Evolutionary conservation across 108 stramenopile species (phyloP).

Genomic region (Conticribra weissflogii): DNA sequence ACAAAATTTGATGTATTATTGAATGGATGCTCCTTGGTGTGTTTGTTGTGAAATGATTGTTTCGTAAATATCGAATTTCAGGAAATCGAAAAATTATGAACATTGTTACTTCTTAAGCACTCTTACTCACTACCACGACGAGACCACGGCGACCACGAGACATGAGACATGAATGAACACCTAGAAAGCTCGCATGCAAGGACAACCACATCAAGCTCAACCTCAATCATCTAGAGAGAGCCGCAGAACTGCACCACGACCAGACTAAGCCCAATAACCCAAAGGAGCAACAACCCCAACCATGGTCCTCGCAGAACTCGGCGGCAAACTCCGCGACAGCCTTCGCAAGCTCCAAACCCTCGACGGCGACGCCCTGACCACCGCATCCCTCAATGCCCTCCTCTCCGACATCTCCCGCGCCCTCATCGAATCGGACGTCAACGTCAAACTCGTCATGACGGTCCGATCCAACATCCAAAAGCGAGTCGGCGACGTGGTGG

Average conservation of each 20-base stretch:
- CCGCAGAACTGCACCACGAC: not conserved
- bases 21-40: no score
- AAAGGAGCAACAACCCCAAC: constrained; percentile 1
- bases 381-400: constrained; percentile 78
- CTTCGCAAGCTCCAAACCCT: constrained; percentile 84
- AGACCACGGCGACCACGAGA: no score
- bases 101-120: no score
- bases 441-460: constrained; percentile 86
- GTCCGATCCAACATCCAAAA: constrained; percentile 81
- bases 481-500: constrained; percentile 57
- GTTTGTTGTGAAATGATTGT: no score
- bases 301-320: constrained; percentile 97
- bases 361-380: constrained; percentile 59
- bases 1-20: no score
- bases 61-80: no score
- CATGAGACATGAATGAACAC: no score
- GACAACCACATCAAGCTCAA: no score
- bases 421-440: constrained; percentile 95
- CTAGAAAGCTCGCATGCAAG: no score
- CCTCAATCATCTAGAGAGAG: not conserved
- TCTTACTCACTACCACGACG: no score
- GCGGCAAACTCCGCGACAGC: constrained; percentile 90
- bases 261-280: not conserved
- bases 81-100: no score
- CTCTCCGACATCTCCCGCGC: constrained; percentile 87